Percentiles rank a stretch among this genome's conserved stretches.
Conservation (phyloP, 78 protist species). For the Chrysochromulina tobinii region DNA sequence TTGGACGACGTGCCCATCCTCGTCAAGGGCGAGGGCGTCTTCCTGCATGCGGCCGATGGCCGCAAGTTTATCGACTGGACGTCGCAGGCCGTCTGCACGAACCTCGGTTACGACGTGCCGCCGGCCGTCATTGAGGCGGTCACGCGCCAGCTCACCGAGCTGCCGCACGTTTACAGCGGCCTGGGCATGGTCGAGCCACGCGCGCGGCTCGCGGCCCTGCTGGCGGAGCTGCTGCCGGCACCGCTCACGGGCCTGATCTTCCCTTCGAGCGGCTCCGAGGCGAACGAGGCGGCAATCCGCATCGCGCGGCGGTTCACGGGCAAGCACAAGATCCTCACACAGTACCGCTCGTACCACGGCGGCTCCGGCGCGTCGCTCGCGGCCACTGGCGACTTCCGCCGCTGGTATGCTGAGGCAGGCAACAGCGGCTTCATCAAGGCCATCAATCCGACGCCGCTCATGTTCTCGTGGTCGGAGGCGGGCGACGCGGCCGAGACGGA, state of each 20-base stretch:
- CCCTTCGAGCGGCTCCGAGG: slow-evolving; percentile 67
- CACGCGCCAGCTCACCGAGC: slow-evolving; percentile 41
- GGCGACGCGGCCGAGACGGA: background rate
- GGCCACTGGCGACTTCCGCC: slow-evolving; percentile 69
- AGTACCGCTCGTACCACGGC: slow-evolving; percentile 76
- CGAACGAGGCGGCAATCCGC: slow-evolving; percentile 71
- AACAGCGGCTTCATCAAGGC: slow-evolving; percentile 48
- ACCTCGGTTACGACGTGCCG: slow-evolving; percentile 64
- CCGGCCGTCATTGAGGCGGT: slow-evolving; percentile 54
- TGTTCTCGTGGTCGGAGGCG: slow-evolving; percentile 9
- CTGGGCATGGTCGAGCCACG: slow-evolving; percentile 50
- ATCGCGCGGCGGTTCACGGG: slow-evolving; percentile 65
- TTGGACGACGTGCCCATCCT: too few relatives aligned
- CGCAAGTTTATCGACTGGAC: slow-evolving; percentile 68
- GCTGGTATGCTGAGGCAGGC: slow-evolving; percentile 60
- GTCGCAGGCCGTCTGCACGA: slow-evolving; percentile 72
- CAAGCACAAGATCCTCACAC: slow-evolving; percentile 60
- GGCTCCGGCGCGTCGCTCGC: slow-evolving; percentile 62
- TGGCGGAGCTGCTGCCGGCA: slow-evolving; percentile 68
- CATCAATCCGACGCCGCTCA: slow-evolving; percentile 55
- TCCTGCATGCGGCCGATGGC: slow-evolving; percentile 45
- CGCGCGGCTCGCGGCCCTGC: background rate
- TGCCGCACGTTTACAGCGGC: slow-evolving; percentile 54
- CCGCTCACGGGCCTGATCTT: slow-evolving; percentile 56
- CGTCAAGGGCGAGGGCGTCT: too few relatives aligned